phyloP scores from a whole-genome alignment of 805 yeast species.

The Kazachstania kunashirensis region DNA sequence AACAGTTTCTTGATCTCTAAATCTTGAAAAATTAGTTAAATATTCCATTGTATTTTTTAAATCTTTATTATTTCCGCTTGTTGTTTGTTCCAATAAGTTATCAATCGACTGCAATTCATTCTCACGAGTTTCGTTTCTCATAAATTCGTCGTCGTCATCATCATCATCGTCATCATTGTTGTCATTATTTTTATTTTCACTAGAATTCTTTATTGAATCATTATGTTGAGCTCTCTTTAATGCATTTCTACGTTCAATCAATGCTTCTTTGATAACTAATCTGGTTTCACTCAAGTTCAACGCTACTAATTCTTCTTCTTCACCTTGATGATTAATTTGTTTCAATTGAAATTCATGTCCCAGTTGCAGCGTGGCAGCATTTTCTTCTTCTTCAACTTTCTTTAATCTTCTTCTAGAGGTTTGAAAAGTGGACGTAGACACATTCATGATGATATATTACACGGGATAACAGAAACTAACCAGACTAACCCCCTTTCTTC shows the following conservation, averaged over 20 bases:
- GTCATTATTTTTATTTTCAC: conserved; percentile 4
- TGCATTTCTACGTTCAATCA: conserved; percentile 59
- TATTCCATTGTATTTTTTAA: conserved; percentile 87
- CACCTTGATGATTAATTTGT: conserved; percentile 76
- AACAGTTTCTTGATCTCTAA: conserved; percentile 85
- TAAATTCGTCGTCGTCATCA: conserved; percentile 28
- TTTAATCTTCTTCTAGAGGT: conserved; percentile 65
- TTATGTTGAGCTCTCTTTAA: conserved; percentile 33
- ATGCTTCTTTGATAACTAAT: conserved; percentile 79
- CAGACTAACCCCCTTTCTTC: too few species aligned
- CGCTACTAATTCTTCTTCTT: conserved; percentile 66
- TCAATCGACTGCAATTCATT: conserved; percentile 31
- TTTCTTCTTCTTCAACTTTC: conserved; percentile 79
- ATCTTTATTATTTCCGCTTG: conserved; percentile 74
- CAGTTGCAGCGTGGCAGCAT: conserved; percentile 73
- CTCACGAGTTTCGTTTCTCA: conserved; percentile 41
- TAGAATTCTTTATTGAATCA: conserved; percentile 21
- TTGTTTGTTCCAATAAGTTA: conserved; percentile 27
- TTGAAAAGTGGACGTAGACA: conserved; percentile 80
- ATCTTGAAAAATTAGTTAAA: conserved; percentile 75
- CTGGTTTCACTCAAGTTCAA: conserved; percentile 85
- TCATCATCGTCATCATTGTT: conserved; percentile 16
- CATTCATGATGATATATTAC: conserved; percentile 71
- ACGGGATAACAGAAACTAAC: too few species aligned
- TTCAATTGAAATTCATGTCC: conserved; percentile 87